These are phyloP conservation scores for Phalaenopsis aphrodite DNA, from an alignment of 106 monocot genomes.

Conservation along the genomic window DNA sequence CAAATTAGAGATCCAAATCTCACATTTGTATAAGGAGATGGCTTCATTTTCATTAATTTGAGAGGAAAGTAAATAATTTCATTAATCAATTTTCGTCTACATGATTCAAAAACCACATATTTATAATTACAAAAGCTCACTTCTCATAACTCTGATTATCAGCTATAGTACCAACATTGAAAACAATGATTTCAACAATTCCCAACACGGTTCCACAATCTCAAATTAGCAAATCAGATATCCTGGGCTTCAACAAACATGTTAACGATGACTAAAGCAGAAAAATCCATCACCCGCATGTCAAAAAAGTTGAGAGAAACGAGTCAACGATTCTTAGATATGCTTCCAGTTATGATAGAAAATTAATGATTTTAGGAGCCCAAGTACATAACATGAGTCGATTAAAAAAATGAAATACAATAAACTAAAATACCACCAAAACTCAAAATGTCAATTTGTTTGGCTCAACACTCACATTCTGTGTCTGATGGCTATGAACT, in stretches of 20 bases:
- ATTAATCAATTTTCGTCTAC: no score
- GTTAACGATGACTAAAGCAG: background rate
- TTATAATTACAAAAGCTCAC: no score
- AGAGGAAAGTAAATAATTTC: no score
- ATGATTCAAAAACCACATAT: no score
- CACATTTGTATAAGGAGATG: no score
- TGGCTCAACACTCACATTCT: background rate
- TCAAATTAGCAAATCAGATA: slow-evolving; percentile 24
- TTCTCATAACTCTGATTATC: no score
- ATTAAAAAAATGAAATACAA: background rate
- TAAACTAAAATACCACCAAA: background rate
- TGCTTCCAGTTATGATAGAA: background rate
- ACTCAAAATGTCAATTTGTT: background rate
- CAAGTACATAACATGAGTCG: background rate
- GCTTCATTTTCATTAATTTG: no score
- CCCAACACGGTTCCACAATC: no score
- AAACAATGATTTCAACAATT: no score
- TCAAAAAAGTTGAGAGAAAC: background rate
- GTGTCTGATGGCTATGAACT: background rate
- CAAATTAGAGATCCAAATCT: no score
- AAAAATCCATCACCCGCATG: background rate
- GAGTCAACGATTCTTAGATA: background rate
- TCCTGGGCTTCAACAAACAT: no score
- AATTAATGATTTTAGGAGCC: background rate
- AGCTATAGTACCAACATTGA: no score